Conservation (phyloP, 352 stramenopile species). For the Halophytophthora polymorphica region DNA sequence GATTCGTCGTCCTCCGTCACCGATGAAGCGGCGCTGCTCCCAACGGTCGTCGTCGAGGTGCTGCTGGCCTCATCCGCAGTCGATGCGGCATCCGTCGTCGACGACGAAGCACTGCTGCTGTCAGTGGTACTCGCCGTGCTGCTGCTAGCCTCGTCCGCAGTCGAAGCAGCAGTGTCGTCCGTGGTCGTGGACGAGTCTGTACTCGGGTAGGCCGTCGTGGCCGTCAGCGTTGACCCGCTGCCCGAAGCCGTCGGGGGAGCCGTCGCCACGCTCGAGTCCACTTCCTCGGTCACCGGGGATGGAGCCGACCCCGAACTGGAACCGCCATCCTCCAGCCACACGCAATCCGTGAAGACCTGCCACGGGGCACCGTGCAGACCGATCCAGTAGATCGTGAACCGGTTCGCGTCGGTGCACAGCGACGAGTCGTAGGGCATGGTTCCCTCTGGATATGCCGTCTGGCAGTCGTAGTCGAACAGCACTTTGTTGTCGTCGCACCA, state of each 20-base stretch:
- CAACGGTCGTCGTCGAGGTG: constrained; percentile 5
- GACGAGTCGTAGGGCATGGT: constrained; percentile 38
- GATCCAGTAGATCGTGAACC: constrained; percentile 49
- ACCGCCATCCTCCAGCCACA: constrained; percentile 32
- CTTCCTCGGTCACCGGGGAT: constrained; percentile 13
- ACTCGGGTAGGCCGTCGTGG: constrained; percentile 21
- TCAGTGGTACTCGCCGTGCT: constrained; percentile 6
- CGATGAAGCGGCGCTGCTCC: constrained; percentile 1
- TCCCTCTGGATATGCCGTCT: constrained; percentile 29
- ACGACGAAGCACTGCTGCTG: constrained; percentile 2
- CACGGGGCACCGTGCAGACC: constrained; percentile 40
- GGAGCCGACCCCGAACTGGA: constrained; percentile 14
- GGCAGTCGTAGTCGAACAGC: constrained; percentile 43
- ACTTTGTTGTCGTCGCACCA: constrained; percentile 54
- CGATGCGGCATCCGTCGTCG: not conserved
- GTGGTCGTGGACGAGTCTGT: constrained; percentile 5
- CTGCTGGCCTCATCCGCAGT: too few relatives aligned
- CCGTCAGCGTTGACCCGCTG: constrained; percentile 17
- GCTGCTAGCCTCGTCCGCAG: too few relatives aligned
- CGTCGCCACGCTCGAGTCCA: constrained; percentile 15
- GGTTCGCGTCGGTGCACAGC: constrained; percentile 36
- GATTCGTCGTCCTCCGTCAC: constrained; percentile 3
- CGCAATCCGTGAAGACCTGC: constrained; percentile 60
- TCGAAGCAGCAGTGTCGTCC: constrained; percentile 1
- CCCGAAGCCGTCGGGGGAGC: constrained; percentile 12